Base-by-base conservation (phyloP, 2,329 filamentous ascomycete species). In the Septoria petroselini region DNA sequence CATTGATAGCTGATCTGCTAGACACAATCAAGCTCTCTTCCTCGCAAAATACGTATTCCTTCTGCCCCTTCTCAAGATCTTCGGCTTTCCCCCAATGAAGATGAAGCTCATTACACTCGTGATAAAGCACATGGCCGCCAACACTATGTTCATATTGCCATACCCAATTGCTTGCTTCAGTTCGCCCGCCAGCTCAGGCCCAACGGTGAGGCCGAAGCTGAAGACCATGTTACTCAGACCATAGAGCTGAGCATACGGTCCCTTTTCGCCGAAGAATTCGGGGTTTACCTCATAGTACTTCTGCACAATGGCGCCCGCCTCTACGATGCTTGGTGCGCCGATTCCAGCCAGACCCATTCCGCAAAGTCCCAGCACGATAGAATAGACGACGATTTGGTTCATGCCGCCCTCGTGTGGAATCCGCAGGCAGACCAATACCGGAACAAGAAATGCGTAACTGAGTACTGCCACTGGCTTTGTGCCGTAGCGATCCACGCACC, bases 181-280 rank as follows among this genome's bases (percentile, higher is more conserved):
- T 7, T 60, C 62, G 0, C 81, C 82, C 6, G 75, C 77, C 41
- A 81, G 63, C 11, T 83, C 62, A 0, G 83, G 83, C 0, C 83
- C 83, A 4, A 83, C 45, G 0, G 81, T 77, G 43, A 85, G 66
- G 0, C 83, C 83, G 0, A 71, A 67, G 52, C 76, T 78, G 63
- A 82, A 85, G 0, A 81, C 73, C 72, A 84, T 76, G n/a, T 76
- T 80, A 58, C 80, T 83, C 51, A 85, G 69, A 2, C 79, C 81
- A 62, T 84, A 86, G 0, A 85, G 70, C 65, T 85, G 83, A 1
- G 81, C 82, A 60, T 84, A 84, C 0, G 82, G 81, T 0, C 78
- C 78, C 3, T 76, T 70, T 1, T 70, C 65, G 0, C 79, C 77
- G 55, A 83, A 84, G 42, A 79, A 69, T 0, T 73, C 73, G 1